Evolutionary conservation across 2,329 filamentous ascomycete genomes (phyloP).

Genomic region (Xylaria hypoxylon): DNA sequence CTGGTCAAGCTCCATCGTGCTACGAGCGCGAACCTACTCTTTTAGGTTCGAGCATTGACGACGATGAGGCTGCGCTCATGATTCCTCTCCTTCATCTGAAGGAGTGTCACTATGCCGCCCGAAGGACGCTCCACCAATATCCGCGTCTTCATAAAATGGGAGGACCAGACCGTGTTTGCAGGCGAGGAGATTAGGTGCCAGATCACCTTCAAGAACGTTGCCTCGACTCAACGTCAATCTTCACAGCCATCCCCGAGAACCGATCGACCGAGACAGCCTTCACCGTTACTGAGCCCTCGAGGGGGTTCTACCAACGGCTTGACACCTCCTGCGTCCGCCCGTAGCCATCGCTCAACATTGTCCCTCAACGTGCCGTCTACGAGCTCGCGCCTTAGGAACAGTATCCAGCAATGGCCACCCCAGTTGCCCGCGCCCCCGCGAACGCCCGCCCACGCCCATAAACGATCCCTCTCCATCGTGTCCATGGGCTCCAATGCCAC

Average conservation of each 20-base stretch:
- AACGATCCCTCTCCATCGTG: constrained; percentile 83
- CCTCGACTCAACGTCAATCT: constrained; percentile 44
- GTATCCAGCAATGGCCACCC: constrained; percentile 60
- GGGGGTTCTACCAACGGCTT: constrained; percentile 58
- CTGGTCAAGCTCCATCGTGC: constrained; percentile 17
- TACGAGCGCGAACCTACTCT: constrained; percentile 24
- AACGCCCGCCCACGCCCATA: constrained; percentile 69
- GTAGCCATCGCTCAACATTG: constrained; percentile 75
- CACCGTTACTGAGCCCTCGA: constrained; percentile 57
- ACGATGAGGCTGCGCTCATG: constrained; percentile 48
- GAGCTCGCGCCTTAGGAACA: constrained; percentile 58
- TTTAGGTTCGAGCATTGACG: constrained; percentile 30
- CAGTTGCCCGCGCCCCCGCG: constrained; percentile 45
- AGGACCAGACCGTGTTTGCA: constrained; percentile 93
- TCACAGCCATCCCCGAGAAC: constrained; percentile 48
- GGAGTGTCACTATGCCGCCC: constrained; percentile 61
- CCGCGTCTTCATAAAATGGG: constrained; percentile 95
- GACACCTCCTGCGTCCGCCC: constrained; percentile 58
- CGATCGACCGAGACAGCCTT: constrained; percentile 55
- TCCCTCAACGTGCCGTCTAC: constrained; percentile 69
- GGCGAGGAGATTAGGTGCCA: constrained; percentile 96
- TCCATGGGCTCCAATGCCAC: constrained; percentile 73
- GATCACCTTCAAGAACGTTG: constrained; percentile 94
- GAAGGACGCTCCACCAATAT: constrained; percentile 73
- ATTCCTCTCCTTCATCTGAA: constrained; percentile 51